Percentiles rank a stretch among this genome's conserved stretches.
phyloP scores from a whole-genome alignment of 1,284 basidiomycete species.

The Sporisorium graminicola region DNA sequence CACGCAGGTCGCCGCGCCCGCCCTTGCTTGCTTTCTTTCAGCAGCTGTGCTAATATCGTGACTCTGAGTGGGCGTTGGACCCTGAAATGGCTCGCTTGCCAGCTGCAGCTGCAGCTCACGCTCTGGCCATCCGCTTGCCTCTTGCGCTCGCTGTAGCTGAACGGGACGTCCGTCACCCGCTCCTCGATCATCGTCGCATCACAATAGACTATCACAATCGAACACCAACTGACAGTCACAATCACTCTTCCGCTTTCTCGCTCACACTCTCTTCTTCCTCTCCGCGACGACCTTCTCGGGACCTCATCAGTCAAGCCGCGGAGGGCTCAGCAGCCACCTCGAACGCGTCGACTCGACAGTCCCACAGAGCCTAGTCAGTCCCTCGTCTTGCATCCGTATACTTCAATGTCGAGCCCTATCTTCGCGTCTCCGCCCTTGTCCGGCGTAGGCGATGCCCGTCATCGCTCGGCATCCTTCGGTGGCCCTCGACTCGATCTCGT shows the following conservation, averaged over 20 bases:
- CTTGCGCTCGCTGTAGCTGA: too few species aligned
- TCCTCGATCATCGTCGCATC: background rate
- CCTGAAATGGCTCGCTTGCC: slow-evolving; percentile 24
- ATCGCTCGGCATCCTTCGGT: slow-evolving; percentile 29
- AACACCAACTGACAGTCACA: background rate
- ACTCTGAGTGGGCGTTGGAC: slow-evolving; percentile 16
- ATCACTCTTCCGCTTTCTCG: background rate
- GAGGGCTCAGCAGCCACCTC: background rate
- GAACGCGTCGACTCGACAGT: background rate
- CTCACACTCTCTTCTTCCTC: background rate
- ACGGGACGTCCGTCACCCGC: background rate
- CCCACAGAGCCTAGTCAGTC: background rate
- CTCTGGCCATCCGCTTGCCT: slow-evolving; percentile 19
- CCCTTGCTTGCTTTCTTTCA: background rate
- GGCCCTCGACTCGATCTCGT: slow-evolving; percentile 40
- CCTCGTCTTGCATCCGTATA: background rate
- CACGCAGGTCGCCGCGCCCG: slow-evolving; percentile 1
- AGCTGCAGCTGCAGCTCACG: slow-evolving; percentile 7
- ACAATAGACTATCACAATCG: background rate
- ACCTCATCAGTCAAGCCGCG: background rate
- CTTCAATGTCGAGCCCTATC: slow-evolving; percentile 46
- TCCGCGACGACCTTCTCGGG: background rate
- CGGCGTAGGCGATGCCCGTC: slow-evolving; percentile 9
- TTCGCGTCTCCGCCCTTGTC: slow-evolving; percentile 21
- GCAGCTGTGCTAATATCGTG: too few species aligned